Evolutionary conservation across 371 early-diverging fungal species (phyloP).

Genomic region (Globomyces sp.): DNA sequence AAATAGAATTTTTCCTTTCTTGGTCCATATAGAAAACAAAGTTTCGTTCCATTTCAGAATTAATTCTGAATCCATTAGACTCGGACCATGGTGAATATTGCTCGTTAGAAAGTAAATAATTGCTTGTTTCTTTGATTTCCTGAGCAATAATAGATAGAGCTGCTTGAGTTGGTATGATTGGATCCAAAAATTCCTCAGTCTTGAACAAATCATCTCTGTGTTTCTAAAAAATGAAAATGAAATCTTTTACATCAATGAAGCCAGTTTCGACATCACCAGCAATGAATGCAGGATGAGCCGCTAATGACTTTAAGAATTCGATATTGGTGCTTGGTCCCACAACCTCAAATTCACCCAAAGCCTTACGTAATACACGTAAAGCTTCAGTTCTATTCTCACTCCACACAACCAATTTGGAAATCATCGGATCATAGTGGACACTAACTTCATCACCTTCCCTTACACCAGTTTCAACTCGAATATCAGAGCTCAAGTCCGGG

Average conservation of each 20-base stretch:
- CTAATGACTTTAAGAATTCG: slow-evolving; percentile 78
- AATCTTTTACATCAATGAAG: slow-evolving; percentile 57
- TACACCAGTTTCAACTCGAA: slow-evolving; percentile 93
- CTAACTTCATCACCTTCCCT: slow-evolving; percentile 86
- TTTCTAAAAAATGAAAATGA: slow-evolving; percentile 42
- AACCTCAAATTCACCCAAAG: slow-evolving; percentile 80
- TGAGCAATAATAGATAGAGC: slow-evolving; percentile 7
- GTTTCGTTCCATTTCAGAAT: background rate
- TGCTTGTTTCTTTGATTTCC: background rate
- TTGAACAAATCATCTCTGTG: slow-evolving; percentile 58
- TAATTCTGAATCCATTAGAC: background rate
- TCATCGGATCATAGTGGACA: slow-evolving; percentile 97
- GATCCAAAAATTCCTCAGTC: background rate
- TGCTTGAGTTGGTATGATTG: slow-evolving; percentile 10
- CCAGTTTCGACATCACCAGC: slow-evolving; percentile 91
- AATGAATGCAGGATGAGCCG: slow-evolving; percentile 79
- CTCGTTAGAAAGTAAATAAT: background rate
- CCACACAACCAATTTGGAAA: slow-evolving; percentile 90
- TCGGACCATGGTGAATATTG: slow-evolving; percentile 9
- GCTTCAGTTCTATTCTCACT: slow-evolving; percentile 85
- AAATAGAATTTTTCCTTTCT: background rate
- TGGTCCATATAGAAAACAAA: slow-evolving; percentile 1
- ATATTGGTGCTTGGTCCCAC: slow-evolving; percentile 93
- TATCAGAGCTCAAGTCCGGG: slow-evolving; percentile 52
- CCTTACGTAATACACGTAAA: slow-evolving; percentile 72